Evolutionary conservation across 257 asterid genomes (phyloP).

Genomic region (Solanum paucissectum): DNA sequence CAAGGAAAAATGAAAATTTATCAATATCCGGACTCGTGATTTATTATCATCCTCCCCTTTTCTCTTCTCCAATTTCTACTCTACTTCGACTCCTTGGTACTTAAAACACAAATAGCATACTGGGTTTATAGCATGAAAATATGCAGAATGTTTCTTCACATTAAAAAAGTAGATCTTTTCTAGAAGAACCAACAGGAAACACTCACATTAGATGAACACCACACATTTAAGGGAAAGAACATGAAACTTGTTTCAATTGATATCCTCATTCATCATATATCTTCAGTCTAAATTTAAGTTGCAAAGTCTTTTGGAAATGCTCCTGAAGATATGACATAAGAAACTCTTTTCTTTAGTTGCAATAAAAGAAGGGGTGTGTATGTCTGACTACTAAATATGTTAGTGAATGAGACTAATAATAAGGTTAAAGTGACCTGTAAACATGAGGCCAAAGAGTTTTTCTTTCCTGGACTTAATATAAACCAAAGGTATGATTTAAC

Average conservation of each 20-base stretch:
- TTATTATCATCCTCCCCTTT: background rate
- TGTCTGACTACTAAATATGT: background rate
- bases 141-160: background rate
- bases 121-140: background rate
- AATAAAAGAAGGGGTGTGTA: background rate
- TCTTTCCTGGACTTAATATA: no score
- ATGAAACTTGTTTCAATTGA: background rate
- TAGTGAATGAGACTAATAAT: no score
- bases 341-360: background rate
- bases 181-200: background rate
- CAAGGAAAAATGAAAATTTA: background rate
- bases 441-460: no score
- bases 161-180: background rate
- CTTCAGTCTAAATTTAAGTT: background rate
- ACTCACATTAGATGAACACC: background rate
- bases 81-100: background rate
- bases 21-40: background rate
- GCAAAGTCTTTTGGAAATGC: background rate
- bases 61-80: background rate
- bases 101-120: background rate
- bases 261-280: background rate
- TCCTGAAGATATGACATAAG: background rate
- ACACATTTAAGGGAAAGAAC: background rate
- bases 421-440: no score
- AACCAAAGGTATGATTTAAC: no score